Evolutionary conservation across 2,329 filamentous ascomycete genomes (phyloP).

Genomic region (Salinomyces thailandicus): DNA sequence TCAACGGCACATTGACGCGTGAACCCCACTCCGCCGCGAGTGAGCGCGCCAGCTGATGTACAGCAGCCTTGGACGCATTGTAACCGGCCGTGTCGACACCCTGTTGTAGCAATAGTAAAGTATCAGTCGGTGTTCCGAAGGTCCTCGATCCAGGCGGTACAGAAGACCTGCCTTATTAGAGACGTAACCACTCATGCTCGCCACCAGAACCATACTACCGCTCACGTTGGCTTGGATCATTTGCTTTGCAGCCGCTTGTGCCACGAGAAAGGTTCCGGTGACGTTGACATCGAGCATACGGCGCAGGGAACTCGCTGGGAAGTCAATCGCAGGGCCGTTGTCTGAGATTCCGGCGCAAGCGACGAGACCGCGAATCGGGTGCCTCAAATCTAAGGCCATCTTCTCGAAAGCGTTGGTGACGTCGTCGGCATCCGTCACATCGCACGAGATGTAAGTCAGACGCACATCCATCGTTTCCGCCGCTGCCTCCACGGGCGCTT

Average conservation of each 20-base stretch:
- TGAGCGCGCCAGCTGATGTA: slow-evolving; percentile 40
- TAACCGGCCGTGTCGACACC: slow-evolving; percentile 36
- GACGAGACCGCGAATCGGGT: slow-evolving; percentile 8
- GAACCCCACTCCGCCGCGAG: slow-evolving; percentile 46
- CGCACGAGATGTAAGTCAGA: too few relatives aligned
- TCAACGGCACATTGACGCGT: too few relatives aligned
- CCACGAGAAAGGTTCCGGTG: slow-evolving; percentile 22
- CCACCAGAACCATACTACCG: slow-evolving; percentile 27
- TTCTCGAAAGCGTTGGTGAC: background rate
- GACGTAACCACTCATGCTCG: slow-evolving; percentile 25
- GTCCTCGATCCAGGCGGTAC: too few relatives aligned
- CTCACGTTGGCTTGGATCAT: slow-evolving; percentile 16
- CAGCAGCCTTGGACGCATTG: slow-evolving; percentile 45
- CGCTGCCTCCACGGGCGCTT: too few relatives aligned
- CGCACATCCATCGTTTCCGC: too few relatives aligned
- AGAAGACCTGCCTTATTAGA: slow-evolving; percentile 16
- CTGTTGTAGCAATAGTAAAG: slow-evolving; percentile 9
- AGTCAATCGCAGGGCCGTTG: slow-evolving; percentile 17
- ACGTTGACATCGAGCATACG: slow-evolving; percentile 27
- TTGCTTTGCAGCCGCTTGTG: slow-evolving; percentile 20
- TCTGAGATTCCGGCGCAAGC: slow-evolving; percentile 11
- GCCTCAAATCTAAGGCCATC: background rate
- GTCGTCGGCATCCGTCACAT: too few relatives aligned
- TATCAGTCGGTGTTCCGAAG: too few relatives aligned
- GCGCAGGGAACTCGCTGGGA: slow-evolving; percentile 20